Base-by-base conservation (phyloP, 495 filamentous ascomycete genomes). In the Penicillium coprophilum region DNA sequence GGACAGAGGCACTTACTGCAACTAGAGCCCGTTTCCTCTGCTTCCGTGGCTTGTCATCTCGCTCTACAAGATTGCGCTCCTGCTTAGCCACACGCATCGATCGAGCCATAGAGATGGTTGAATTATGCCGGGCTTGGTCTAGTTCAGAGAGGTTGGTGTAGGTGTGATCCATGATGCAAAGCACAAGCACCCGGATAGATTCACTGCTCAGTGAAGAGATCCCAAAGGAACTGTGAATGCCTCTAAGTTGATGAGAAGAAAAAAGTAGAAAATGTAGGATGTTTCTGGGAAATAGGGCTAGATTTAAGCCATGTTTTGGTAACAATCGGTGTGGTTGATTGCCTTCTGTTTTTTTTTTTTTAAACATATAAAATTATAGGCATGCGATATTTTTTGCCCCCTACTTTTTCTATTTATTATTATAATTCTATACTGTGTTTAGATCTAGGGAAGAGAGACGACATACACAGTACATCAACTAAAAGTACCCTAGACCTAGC, bases 11-110 rank as follows among this genome's bases (percentile, higher is more conserved):
- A 60, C 86, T 74, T 81, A 91, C 88, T 36, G 88, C 88, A 34
- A 91, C 82, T 19, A 82, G 82, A 60, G 87, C 89, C 50, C 88
- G 72, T 36, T 76, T 71, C 39, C 77, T 67, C 46, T 71, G 71
- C 8, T 68, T 74, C 32, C 69, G 66, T 43, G 58, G 57, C 50
- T 76, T 77, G 32, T 62, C 55, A 27, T 76, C 74, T 45, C 63
- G 27, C 13, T 75, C 74, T 3, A 53, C 44, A 15, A 63, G 60
- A 38, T 62, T 71, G 46, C 61, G 53, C 11, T 73, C 71, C 19
- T 65, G 68, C 10, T 68, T 66, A 6, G 53, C 58, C 39, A 68
- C 59, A 17, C 61, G 67, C 43, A 62, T 55, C 3, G 72, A 56
- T 8, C 66, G 71, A 21, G 68, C 34, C 54, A 69, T 55, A n/a